phyloP scores from a whole-genome alignment of 2,329 filamentous ascomycete species.

The Penicillium sp. region DNA sequence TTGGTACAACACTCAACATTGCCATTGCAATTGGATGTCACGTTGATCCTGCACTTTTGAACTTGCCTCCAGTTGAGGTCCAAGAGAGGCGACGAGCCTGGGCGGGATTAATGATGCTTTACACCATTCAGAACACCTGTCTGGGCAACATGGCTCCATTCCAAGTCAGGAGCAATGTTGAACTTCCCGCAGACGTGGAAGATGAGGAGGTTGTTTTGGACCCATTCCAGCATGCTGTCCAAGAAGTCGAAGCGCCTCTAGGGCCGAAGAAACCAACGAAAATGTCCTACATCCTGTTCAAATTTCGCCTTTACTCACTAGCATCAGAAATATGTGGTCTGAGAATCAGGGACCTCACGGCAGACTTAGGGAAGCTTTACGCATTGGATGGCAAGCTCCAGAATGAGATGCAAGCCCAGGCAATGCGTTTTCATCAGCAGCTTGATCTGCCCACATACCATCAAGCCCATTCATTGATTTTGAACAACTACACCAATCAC shows the following conservation, averaged over 20 bases:
- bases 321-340: neutral
- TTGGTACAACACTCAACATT: slow-evolving; percentile 32
- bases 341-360: neutral
- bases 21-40: slow-evolving; percentile 34
- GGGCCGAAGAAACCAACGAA: neutral
- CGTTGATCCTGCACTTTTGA: slow-evolving; percentile 30
- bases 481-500: neutral
- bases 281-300: neutral
- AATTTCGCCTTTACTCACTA: neutral
- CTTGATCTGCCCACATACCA: neutral
- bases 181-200: slow-evolving; percentile 11
- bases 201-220: neutral
- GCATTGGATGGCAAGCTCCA: neutral
- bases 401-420: neutral
- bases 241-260: neutral
- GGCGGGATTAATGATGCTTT: slow-evolving; percentile 35
- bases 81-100: slow-evolving; percentile 33
- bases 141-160: slow-evolving; percentile 28
- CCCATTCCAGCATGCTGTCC: neutral
- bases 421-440: neutral
- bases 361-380: neutral
- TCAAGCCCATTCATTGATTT: neutral
- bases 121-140: slow-evolving; percentile 34
- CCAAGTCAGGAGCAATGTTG: slow-evolving; percentile 18
- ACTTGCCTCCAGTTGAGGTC: slow-evolving; percentile 22